These are phyloP conservation scores for Grigorovia yakushimaensis DNA, from an alignment of 805 yeast genomes.

Conservation along the genomic window DNA sequence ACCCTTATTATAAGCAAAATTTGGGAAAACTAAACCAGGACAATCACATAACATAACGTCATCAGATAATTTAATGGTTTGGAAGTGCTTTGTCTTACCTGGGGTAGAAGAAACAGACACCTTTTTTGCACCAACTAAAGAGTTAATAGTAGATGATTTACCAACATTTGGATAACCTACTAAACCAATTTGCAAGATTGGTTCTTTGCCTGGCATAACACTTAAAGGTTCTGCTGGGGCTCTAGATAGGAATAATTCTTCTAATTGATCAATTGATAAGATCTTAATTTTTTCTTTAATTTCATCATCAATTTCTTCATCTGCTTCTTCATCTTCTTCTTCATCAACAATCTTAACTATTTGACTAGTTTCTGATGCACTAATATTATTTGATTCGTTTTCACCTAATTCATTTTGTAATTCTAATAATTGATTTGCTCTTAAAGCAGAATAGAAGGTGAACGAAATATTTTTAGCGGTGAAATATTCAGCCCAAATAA, in stretches of 20 bases:
- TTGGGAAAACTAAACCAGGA: conserved; percentile 98
- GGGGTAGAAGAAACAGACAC: conserved; percentile 99
- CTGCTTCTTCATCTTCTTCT: conserved; percentile 18
- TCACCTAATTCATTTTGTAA: conserved; percentile 38
- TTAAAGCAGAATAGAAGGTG: conserved; percentile 87
- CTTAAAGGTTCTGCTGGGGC: conserved; percentile 59
- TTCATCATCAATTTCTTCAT: conserved; percentile 27
- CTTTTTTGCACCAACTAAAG: conserved; percentile 89
- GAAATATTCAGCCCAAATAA: conserved; percentile 82
- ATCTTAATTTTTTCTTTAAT: conserved; percentile 50
- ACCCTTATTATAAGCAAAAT: conserved; percentile 92
- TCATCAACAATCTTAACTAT: conserved; percentile 21
- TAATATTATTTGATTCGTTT: conserved; percentile 11
- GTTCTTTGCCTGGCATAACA: conserved; percentile 45
- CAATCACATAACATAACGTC: conserved; percentile 89
- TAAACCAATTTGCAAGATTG: conserved; percentile 76
- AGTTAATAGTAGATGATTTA: conserved; percentile 96
- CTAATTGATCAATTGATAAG: conserved; percentile 75
- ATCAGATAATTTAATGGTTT: conserved; percentile 79
- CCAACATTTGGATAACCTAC: conserved; percentile 98
- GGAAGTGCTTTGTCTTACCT: conserved; percentile 98
- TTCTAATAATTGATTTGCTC: conserved; percentile 69
- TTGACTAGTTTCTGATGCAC: conserved; percentile 11
- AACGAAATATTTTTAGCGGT: conserved; percentile 56
- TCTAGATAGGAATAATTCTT: conserved; percentile 59